These are phyloP conservation scores for Podospora conica DNA, from an alignment of 495 filamentous ascomycete species.

Conservation along the genomic window DNA sequence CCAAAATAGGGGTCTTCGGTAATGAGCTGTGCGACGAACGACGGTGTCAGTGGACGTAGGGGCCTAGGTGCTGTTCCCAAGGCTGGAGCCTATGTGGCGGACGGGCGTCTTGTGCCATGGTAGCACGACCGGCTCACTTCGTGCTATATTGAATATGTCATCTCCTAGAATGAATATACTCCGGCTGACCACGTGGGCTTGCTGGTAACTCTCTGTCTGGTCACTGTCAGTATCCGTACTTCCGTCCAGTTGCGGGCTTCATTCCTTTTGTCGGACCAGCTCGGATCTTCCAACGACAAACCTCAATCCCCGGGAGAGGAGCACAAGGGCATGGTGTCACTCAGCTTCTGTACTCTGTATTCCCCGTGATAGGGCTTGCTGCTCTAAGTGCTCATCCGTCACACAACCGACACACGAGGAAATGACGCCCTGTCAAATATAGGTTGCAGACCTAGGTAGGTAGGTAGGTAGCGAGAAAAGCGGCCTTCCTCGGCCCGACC, in stretches of 20 bases:
- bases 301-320: background rate
- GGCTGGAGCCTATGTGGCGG: background rate
- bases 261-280: too few species aligned
- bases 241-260: background rate
- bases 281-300: background rate
- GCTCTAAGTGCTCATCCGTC: background rate
- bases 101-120: background rate
- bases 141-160: background rate
- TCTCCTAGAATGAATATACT: background rate
- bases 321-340: background rate
- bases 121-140: background rate
- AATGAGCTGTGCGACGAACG: background rate
- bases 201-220: background rate
- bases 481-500: background rate
- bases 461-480: background rate
- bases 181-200: background rate
- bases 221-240: background rate
- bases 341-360: background rate
- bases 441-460: background rate
- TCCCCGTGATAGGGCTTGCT: background rate
- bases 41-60: background rate
- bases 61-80: too few species aligned
- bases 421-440: background rate
- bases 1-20: background rate
- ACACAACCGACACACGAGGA: background rate